phyloP scores from a whole-genome alignment of 2,329 filamentous ascomycete genomes.

The Ophiosphaerella herpotricha region DNA sequence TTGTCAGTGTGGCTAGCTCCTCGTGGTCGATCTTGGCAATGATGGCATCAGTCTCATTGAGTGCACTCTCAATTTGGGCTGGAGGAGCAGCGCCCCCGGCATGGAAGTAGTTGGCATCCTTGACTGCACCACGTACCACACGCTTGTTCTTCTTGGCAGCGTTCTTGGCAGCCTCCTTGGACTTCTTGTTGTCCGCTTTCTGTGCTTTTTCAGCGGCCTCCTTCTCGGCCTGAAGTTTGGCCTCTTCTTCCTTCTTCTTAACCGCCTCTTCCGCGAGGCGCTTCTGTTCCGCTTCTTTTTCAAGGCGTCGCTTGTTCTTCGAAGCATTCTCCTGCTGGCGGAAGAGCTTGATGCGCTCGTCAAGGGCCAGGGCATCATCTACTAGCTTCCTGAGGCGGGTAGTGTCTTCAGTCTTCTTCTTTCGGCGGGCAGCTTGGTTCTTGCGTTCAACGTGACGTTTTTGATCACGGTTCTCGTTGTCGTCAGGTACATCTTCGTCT shows the following conservation, averaged over 20 bases:
- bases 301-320: constrained; percentile 94
- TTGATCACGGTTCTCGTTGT: constrained; percentile 98
- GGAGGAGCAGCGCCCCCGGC: constrained; percentile 70
- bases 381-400: constrained; percentile 86
- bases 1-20: constrained; percentile 82
- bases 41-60: constrained; percentile 83
- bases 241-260: constrained; percentile 82
- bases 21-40: constrained; percentile 89
- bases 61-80: constrained; percentile 77
- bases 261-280: constrained; percentile 82
- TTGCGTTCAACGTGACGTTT: constrained; percentile 98
- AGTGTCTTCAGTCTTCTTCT: constrained; percentile 99
- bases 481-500: constrained; percentile 97
- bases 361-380: constrained; percentile 79
- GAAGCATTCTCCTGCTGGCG: constrained; percentile 85
- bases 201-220: constrained; percentile 85
- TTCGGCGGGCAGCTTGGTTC: constrained; percentile 95
- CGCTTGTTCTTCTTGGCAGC: constrained; percentile 99
- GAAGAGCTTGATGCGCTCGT: constrained; percentile 98
- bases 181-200: constrained; percentile 87
- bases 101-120: constrained; percentile 97
- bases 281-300: constrained; percentile 91
- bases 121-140: constrained; percentile 88
- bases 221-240: constrained; percentile 76
- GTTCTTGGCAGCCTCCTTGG: constrained; percentile 97